These are phyloP conservation scores for Aphanomyces cochlioides DNA, from an alignment of 352 stramenopile genomes.

Conservation along the genomic window DNA sequence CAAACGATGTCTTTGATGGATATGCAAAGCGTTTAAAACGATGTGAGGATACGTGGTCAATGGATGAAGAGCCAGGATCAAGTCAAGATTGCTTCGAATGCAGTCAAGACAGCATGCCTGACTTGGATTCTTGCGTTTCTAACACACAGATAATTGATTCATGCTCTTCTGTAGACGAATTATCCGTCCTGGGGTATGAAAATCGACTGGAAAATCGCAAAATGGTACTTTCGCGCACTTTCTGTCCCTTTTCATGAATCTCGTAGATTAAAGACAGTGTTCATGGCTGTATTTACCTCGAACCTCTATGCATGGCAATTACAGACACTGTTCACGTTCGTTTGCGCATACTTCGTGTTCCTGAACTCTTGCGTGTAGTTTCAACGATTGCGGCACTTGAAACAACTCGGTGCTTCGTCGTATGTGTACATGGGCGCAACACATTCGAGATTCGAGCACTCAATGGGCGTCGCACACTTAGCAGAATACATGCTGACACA, in stretches of 20 bases:
- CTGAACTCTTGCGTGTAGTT: constrained; percentile 49
- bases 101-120: not conserved
- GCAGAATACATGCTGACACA: constrained; percentile 81
- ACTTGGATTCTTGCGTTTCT: constrained; percentile 1
- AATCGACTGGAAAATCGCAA: constrained; percentile 18
- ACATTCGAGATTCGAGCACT: constrained; percentile 81
- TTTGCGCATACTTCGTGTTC: not conserved
- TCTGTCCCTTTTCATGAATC: not conserved
- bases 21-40: constrained; percentile 21
- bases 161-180: not conserved
- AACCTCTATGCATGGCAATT: constrained; percentile 76
- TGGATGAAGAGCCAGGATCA: constrained; percentile 2
- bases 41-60: not conserved
- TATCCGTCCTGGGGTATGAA: not conserved
- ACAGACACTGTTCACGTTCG: constrained; percentile 73
- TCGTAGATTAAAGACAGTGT: constrained; percentile 76
- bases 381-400: constrained; percentile 91
- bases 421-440: constrained; percentile 87
- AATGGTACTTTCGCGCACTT: constrained; percentile 17
- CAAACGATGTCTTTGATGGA: not conserved
- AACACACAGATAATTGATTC: not conserved
- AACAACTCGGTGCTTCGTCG: constrained; percentile 89
- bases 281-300: constrained; percentile 69
- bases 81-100: constrained; percentile 24
- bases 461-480: constrained; percentile 92